Conservation (phyloP, 2,329 filamentous ascomycete species). For the Lachnellula cervina region DNA sequence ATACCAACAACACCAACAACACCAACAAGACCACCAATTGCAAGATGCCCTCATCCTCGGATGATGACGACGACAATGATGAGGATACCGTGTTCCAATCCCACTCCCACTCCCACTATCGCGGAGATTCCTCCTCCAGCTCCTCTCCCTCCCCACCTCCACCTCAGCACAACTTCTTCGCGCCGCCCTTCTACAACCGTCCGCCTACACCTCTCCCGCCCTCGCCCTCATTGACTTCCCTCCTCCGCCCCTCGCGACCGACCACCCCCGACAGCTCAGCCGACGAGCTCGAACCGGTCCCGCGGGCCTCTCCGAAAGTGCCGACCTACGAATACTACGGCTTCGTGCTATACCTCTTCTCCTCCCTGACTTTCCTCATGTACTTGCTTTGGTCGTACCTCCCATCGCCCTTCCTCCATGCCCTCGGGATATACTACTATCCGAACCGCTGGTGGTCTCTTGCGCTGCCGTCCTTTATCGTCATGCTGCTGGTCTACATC, state of each 20-base stretch:
- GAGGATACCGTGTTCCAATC: slow-evolving; percentile 25
- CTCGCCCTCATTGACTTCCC: slow-evolving; percentile 85
- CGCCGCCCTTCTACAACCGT: slow-evolving; percentile 91
- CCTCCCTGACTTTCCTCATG: slow-evolving; percentile 71
- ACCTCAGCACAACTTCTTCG: slow-evolving; percentile 47
- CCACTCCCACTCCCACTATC: slow-evolving; percentile 28
- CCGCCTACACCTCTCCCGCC: slow-evolving; percentile 93
- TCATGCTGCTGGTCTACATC: slow-evolving; percentile 85
- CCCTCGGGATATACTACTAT: slow-evolving; percentile 92
- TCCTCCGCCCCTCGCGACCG: slow-evolving; percentile 84
- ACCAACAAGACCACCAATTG: no score
- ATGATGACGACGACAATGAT: slow-evolving; percentile 18
- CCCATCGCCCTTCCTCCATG: slow-evolving; percentile 85
- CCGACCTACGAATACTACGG: slow-evolving; percentile 99
- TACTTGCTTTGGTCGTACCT: slow-evolving; percentile 76
- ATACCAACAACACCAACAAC: no score
- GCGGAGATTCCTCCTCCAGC: slow-evolving; percentile 24
- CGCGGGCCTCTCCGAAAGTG: slow-evolving; percentile 83
- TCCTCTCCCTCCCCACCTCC: slow-evolving; percentile 31
- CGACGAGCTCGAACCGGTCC: slow-evolving; percentile 72
- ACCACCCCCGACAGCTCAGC: slow-evolving; percentile 91
- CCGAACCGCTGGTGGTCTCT: slow-evolving; percentile 97
- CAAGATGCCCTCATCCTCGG: slow-evolving; percentile 19
- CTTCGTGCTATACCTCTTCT: slow-evolving; percentile 92
- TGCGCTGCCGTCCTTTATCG: slow-evolving; percentile 83